Percentiles rank a stretch among this genome's conserved stretches.
Evolutionary conservation across 2,329 filamentous ascomycete genomes (phyloP).

Genomic region (Chaetomium globosum): DNA sequence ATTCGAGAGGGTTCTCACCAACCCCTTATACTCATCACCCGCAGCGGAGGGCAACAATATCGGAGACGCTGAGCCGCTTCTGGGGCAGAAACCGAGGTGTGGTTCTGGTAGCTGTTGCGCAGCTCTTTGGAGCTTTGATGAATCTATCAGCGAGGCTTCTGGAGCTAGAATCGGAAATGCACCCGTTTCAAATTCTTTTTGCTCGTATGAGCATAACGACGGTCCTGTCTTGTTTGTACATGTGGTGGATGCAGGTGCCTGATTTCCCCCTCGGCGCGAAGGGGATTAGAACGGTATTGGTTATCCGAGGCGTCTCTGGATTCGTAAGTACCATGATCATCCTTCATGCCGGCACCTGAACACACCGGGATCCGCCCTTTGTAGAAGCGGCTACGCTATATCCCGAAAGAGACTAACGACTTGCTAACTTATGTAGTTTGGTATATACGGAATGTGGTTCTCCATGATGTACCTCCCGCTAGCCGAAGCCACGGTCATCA

Average conservation of each 20-base stretch:
- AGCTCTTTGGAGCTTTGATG: constrained; percentile 84
- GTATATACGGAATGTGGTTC: constrained; percentile 75
- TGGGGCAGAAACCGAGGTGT: constrained; percentile 73
- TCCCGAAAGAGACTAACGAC: constrained; percentile 45
- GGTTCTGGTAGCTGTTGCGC: constrained; percentile 70
- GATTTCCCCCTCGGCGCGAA: constrained; percentile 70
- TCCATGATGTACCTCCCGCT: constrained; percentile 75
- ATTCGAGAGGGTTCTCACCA: constrained; percentile 25
- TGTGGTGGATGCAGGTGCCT: constrained; percentile 69
- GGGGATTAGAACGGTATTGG: constrained; percentile 67
- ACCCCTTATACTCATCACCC: constrained; percentile 31
- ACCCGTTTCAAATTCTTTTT: constrained; percentile 84
- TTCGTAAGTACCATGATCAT: constrained; percentile 41
- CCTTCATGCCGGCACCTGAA: background rate
- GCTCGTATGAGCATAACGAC: constrained; percentile 75
- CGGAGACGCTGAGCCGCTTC: constrained; percentile 42
- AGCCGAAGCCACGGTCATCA: constrained; percentile 86
- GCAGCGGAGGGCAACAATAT: constrained; percentile 25
- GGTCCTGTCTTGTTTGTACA: constrained; percentile 67
- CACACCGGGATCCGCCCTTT: background rate
- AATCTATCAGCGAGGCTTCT: constrained; percentile 78
- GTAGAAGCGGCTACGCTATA: background rate
- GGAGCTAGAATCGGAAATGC: constrained; percentile 72
- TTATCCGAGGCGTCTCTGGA: constrained; percentile 70
- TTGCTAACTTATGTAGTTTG: constrained; percentile 50